Percentiles rank a stretch among this genome's conserved stretches.
These are phyloP conservation scores for Boletellus deceptivus DNA, from an alignment of 1,284 basidiomycete genomes.

Conservation along the genomic window DNA sequence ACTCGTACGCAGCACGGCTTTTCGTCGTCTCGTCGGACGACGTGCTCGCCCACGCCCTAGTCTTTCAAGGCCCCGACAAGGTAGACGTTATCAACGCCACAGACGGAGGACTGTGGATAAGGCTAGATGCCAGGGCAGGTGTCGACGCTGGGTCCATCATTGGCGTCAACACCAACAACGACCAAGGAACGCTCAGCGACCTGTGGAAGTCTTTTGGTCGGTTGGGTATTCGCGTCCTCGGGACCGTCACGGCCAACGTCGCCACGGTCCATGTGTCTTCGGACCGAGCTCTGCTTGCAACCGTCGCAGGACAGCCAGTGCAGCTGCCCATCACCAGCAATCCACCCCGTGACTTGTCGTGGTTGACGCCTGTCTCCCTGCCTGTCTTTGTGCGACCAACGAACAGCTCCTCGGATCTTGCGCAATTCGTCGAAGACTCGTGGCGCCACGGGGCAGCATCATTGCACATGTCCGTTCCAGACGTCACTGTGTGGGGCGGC, in stretches of 20 bases:
- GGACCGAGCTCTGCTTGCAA: slow-evolving; percentile 43
- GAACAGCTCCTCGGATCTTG: slow-evolving; percentile 46
- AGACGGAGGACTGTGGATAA: slow-evolving; percentile 58
- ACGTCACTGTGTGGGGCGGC: slow-evolving; percentile 54
- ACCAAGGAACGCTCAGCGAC: slow-evolving; percentile 40
- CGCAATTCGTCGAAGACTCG: slow-evolving; percentile 52
- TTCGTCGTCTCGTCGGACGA: slow-evolving; percentile 55
- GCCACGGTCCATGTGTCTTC: slow-evolving; percentile 49
- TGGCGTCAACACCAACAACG: slow-evolving; percentile 47
- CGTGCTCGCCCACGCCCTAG: slow-evolving; percentile 53
- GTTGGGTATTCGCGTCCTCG: slow-evolving; percentile 57
- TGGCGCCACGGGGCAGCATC: slow-evolving; percentile 55
- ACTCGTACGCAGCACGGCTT: slow-evolving; percentile 60
- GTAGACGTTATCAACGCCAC: slow-evolving; percentile 63
- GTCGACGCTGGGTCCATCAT: slow-evolving; percentile 62
- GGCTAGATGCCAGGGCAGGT: slow-evolving; percentile 55
- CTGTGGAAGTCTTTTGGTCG: slow-evolving; percentile 65
- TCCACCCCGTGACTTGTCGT: slow-evolving; percentile 51
- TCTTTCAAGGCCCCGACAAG: slow-evolving; percentile 57
- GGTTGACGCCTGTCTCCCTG: slow-evolving; percentile 57
- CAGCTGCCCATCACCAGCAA: slow-evolving; percentile 57
- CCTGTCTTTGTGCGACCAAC: slow-evolving; percentile 56
- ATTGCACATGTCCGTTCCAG: slow-evolving; percentile 42
- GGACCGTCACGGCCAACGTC: slow-evolving; percentile 54
- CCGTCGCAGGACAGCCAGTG: slow-evolving; percentile 45